Base-by-base conservation (phyloP, 306 rosid species). In the Abrus precatorius region DNA sequence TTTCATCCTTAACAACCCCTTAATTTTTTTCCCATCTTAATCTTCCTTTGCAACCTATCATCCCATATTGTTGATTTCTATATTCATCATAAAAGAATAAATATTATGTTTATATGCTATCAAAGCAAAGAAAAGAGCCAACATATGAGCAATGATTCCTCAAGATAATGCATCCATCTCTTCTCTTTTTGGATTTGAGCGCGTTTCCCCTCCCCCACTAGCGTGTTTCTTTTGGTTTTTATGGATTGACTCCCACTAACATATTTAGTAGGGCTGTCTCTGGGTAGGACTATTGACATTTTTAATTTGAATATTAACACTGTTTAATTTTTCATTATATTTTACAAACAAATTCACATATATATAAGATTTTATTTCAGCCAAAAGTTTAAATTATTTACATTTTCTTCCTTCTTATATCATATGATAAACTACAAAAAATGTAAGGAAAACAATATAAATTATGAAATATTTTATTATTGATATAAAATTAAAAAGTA, bases 21-120 rank as follows among this genome's bases (percentile, higher is more conserved):
- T 73, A 41, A 82, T 89, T 69, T 78, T 78, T 61, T 85, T 69
- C 79, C 84, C 78, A 75, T 78, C 82, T 79, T 76, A 80, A 12
- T 83, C 67, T 71, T 71, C 78, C 70, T 57, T 83, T 50, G 41
- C 59, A 43, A 13, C 67, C 13, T 52, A 3, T 54, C 33, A 11
- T 52, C 44, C 72, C 20, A 2, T 40, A 11, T 28, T 60, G 34
- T 38, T 71, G 12, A 64, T 66, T 74, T 52, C 47, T 61, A 20
- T 44, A 74, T 27, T 82, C 81, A 50, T 64, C 4, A 44, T 30
- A n/a, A 2, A 47, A 8, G 12, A 57, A 53, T n/a, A 36, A 43
- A 40, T 53, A 50, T 43, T 65, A 32, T 38, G 60, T 73, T 45
- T 66, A 53, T 50, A 29, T 75, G 38, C 49, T 69, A 68, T 57